phyloP scores from a whole-genome alignment of 2,329 filamentous ascomycete species.

The Botrytis porri region DNA sequence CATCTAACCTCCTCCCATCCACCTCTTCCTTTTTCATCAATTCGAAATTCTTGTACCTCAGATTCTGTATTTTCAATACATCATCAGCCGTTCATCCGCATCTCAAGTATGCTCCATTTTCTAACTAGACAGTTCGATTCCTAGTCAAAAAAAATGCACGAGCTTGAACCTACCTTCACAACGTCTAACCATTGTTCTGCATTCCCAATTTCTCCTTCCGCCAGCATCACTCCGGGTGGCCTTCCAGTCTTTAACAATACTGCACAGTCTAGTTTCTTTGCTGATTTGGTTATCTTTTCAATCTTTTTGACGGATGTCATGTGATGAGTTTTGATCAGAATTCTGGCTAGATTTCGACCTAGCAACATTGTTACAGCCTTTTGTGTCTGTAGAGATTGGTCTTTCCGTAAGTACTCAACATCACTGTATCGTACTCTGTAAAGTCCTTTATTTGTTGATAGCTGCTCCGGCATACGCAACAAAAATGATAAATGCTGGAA shows the following conservation, averaged over 20 bases:
- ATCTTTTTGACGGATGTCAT: slow-evolving; percentile 79
- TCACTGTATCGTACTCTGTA: neutral
- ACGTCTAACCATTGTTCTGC: slow-evolving; percentile 32
- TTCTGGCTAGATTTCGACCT: slow-evolving; percentile 32
- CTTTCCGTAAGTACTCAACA: fast-evolving
- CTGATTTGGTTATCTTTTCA: slow-evolving; percentile 59
- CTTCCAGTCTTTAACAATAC: slow-evolving; percentile 66
- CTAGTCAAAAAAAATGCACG: neutral
- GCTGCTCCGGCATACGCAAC: neutral
- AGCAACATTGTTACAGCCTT: neutral
- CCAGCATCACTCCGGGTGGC: slow-evolving; percentile 76
- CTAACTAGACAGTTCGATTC: neutral
- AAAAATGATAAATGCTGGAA: no score
- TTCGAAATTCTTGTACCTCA: slow-evolving; percentile 36
- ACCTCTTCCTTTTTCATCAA: slow-evolving; percentile 32
- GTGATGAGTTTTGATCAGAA: slow-evolving; percentile 75
- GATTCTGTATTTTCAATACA: slow-evolving; percentile 25
- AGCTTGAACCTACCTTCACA: slow-evolving; percentile 28
- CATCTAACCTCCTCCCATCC: slow-evolving; percentile 17
- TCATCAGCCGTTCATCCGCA: neutral
- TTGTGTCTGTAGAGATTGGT: neutral
- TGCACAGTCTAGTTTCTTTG: slow-evolving; percentile 56
- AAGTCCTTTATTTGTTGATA: fast-evolving
- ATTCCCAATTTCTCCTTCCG: slow-evolving; percentile 44
- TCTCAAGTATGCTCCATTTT: neutral